These are phyloP conservation scores for Castanea mollissima DNA, from an alignment of 306 rosid genomes.

Conservation along the genomic window DNA sequence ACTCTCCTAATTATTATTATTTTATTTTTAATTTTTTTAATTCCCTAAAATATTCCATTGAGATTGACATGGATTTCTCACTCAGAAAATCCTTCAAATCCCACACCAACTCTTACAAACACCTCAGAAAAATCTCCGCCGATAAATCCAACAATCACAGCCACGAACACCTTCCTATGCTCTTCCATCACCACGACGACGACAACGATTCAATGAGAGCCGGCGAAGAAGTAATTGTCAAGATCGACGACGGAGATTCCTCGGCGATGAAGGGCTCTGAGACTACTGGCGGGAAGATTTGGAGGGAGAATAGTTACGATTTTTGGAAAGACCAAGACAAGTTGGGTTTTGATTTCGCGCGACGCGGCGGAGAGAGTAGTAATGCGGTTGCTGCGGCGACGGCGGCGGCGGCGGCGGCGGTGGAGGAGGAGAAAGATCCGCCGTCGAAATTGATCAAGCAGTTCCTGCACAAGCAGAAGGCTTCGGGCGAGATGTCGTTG, in stretches of 20 bases:
- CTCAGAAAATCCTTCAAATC: conserved; percentile 57
- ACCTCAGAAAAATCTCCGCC: too few species aligned
- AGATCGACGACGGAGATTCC: conserved; percentile 45
- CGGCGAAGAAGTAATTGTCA: conserved; percentile 46
- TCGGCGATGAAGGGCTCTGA: not conserved
- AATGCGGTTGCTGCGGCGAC: too few species aligned
- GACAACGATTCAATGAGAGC: conserved; percentile 26
- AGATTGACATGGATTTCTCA: conserved; percentile 51
- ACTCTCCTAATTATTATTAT: too few species aligned
- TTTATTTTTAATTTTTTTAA: too few species aligned
- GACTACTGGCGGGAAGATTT: conserved; percentile 10
- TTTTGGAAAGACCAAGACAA: conserved; percentile 36
- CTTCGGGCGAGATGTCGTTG: conserved; percentile 60
- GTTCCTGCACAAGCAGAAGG: conserved; percentile 70
- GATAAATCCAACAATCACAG: too few species aligned
- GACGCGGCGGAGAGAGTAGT: not conserved
- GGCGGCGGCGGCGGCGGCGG: not conserved
- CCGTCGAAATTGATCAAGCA: conserved; percentile 71
- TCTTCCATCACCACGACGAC: too few species aligned
- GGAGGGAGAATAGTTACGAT: conserved; percentile 59
- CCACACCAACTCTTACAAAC: conserved; percentile 37
- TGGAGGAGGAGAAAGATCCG: conserved; percentile 47
- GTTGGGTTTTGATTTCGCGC: conserved; percentile 46
- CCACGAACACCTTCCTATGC: too few species aligned
- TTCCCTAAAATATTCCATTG: not conserved